Evolutionary conservation across 768 basidiomycete species (phyloP).

Genomic region (Omphalotus guepiniiformis): DNA sequence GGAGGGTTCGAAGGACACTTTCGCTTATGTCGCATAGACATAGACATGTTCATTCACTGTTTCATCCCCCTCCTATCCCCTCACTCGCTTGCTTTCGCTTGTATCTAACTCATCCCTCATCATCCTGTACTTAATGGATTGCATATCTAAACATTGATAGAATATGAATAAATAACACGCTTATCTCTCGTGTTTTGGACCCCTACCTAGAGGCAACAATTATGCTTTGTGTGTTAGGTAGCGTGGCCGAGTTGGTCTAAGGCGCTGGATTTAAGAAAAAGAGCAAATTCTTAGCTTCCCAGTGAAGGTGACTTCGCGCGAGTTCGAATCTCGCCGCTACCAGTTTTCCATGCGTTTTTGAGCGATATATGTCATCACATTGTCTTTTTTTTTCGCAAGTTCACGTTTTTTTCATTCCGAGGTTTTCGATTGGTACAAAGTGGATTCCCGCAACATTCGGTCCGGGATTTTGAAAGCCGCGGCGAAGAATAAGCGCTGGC

Average conservation of each 20-base stretch:
- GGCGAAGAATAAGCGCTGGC: too few species aligned
- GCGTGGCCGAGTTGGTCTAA: conserved; percentile 12
- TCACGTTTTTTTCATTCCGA: too few species aligned
- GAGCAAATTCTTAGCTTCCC: not conserved
- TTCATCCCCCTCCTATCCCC: conserved; percentile 8
- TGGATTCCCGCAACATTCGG: too few species aligned
- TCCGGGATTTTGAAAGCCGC: too few species aligned
- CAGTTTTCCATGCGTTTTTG: conserved; percentile 1
- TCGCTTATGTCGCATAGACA: conserved; percentile 67
- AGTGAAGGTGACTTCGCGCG: conserved; percentile 9
- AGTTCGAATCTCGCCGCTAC: conserved; percentile 11
- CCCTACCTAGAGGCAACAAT: too few species aligned
- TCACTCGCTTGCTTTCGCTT: conserved; percentile 11
- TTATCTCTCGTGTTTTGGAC: too few species aligned
- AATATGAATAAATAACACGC: conserved; percentile 98
- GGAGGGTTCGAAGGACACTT: conserved; percentile 86
- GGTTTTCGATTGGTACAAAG: too few species aligned
- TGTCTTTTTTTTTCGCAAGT: not conserved
- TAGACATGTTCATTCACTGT: not conserved
- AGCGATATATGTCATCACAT: not conserved
- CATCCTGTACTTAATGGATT: conserved; percentile 25
- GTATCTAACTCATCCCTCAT: too few species aligned
- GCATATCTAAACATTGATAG: conserved; percentile 88
- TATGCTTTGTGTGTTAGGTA: too few species aligned
- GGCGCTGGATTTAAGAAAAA: conserved; percentile 9